Base-by-base conservation (phyloP, 768 basidiomycete genomes). In the Xanthoconium stramineum region DNA sequence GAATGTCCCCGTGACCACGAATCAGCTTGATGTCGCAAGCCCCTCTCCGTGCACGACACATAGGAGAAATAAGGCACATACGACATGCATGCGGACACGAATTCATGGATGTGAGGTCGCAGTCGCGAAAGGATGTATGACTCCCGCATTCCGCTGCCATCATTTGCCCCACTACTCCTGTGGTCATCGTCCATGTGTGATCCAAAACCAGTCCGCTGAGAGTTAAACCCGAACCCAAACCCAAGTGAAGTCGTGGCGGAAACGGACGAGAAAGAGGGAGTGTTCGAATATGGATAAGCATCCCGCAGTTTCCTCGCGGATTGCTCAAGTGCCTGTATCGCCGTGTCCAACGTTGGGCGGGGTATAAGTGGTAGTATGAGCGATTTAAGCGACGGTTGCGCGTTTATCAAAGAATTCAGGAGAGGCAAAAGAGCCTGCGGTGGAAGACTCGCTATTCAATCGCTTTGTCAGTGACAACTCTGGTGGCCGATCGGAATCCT, bases 51-150 rank as follows among this genome's bases (percentile, higher is more conserved):
- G 40, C 64, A 52, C 14, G 78, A 66, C 50, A 81, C 69, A 61
- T 81, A 85, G 20, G 90, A 88, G 67, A 94, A 94, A 67, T 94
- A 93, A 3, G 89, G 89, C 46, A 93, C 82, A 68, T 93, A 94
- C 7, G 91, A 87, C 69, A 85, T 79, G 69, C 83, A 89, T 32
- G 86, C 82, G 3, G 91, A 80, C 32, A 86, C 84, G 61, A 90
- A 94, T 50, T 92, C 91, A 50, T 78, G 74, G 48, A 92, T 83
- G 69, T 87, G 84, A 15, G 88, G 86, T 47, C 86, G 82, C 17
- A 94, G 75, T 52, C 91, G 81, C 17, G 85, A 89, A 38, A 84
- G 72, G 60, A 93, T 79, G 69, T 94, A 94, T 7, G 85, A 83
- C 55, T 91, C 86, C 57, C 91, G 85, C 89, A 92, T 93, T 37